A percentile compares a stretch with the other conserved stretches of the same genome.
phyloP scores from a whole-genome alignment of 768 basidiomycete genomes.

The Russula earlei region DNA sequence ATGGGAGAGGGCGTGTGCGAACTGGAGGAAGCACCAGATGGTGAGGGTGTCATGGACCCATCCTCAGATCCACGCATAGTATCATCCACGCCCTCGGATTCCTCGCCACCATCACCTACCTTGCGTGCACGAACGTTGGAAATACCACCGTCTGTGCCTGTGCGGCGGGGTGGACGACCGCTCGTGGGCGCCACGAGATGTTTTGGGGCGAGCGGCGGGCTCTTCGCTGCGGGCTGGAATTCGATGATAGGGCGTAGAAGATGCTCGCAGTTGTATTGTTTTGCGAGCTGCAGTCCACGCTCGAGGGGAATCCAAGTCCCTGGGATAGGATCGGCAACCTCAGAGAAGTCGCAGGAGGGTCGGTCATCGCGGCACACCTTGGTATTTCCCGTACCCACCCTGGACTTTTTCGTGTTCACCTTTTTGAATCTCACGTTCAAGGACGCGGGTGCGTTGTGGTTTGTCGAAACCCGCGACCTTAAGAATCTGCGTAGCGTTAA shows the following conservation, averaged over 20 bases:
- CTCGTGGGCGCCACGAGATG: slow-evolving; percentile 74
- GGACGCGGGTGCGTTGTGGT: slow-evolving; percentile 91
- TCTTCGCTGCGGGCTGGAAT: slow-evolving; percentile 81
- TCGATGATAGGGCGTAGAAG: slow-evolving; percentile 90
- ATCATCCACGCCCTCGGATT: slow-evolving; percentile 48
- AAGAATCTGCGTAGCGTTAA: slow-evolving; percentile 98
- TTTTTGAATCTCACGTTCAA: slow-evolving; percentile 97
- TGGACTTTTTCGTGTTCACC: slow-evolving; percentile 99
- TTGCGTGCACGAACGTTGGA: slow-evolving; percentile 45
- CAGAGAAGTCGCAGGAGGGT: neutral
- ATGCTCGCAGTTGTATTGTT: slow-evolving; percentile 86
- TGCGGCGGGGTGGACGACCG: slow-evolving; percentile 32
- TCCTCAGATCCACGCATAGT: slow-evolving; percentile 73
- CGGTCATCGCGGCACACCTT: slow-evolving; percentile 50
- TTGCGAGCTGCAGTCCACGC: slow-evolving; percentile 74
- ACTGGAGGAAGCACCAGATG: slow-evolving; percentile 75
- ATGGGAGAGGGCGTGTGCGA: slow-evolving; percentile 94
- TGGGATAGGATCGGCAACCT: slow-evolving; percentile 26
- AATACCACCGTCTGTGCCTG: slow-evolving; percentile 20
- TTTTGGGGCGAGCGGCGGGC: slow-evolving; percentile 93
- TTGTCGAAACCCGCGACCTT: slow-evolving; percentile 99
- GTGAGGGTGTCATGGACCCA: slow-evolving; percentile 84
- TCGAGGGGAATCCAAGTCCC: slow-evolving; percentile 99
- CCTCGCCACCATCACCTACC: slow-evolving; percentile 37
- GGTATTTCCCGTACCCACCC: slow-evolving; percentile 98